A percentile compares a stretch with the other conserved stretches of the same genome.
Conservation (phyloP, 108 stramenopile genomes). For the Licmophora abbreviata region DNA sequence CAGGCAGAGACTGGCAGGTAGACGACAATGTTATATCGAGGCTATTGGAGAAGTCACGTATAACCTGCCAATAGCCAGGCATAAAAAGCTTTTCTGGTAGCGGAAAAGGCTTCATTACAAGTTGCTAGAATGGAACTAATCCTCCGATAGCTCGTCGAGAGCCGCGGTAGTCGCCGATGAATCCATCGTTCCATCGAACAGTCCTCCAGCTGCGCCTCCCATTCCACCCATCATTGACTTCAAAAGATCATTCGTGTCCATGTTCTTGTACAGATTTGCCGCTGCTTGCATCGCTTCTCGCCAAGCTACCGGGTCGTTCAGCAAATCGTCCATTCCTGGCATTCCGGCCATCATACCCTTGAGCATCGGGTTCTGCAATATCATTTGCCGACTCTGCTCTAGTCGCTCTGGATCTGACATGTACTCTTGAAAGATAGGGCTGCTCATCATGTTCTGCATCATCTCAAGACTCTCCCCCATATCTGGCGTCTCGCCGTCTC, state of each 20-base stretch:
- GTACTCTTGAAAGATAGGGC: conserved; percentile 68
- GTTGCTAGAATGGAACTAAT: too few relatives aligned
- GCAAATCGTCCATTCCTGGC: conserved; percentile 78
- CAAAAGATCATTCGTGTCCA: conserved; percentile 39
- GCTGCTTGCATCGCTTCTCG: conserved; percentile 56
- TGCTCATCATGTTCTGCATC: conserved; percentile 59
- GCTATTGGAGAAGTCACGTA: too few relatives aligned
- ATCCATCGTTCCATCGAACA: conserved; percentile 21
- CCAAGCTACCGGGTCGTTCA: conserved; percentile 51
- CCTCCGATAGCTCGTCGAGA: conserved; percentile 56
- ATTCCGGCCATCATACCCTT: conserved; percentile 67
- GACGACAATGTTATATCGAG: too few relatives aligned
- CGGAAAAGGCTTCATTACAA: too few relatives aligned
- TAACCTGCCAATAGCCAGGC: too few relatives aligned
- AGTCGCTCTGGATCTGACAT: conserved; percentile 70
- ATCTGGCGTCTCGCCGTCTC: conserved; percentile 7
- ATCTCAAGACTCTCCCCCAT: conserved; percentile 6
- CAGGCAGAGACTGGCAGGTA: too few relatives aligned
- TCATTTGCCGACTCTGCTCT: conserved; percentile 75
- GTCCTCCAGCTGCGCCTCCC: conserved; percentile 16
- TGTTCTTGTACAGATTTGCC: conserved; percentile 43
- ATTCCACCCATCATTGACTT: conserved; percentile 34
- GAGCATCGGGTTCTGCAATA: conserved; percentile 76
- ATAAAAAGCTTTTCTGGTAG: too few relatives aligned
- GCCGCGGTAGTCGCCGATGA: conserved; percentile 15